Evolutionary conservation across 1,284 basidiomycete species (phyloP).

Genomic region (Peniophora sp.): DNA sequence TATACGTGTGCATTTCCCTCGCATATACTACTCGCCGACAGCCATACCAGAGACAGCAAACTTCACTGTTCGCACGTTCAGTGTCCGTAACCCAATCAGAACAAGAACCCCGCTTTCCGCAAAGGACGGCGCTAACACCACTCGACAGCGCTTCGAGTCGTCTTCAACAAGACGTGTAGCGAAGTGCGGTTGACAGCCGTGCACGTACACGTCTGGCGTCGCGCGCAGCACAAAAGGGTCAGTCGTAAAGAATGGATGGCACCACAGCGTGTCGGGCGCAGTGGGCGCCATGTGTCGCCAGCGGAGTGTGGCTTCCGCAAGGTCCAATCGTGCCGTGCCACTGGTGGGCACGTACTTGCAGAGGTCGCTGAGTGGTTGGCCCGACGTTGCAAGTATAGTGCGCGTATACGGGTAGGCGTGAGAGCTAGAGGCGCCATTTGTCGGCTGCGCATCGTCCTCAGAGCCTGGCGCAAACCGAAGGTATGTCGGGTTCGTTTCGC

Average conservation of each 20-base stretch:
- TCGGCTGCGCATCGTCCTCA: constrained; percentile 9
- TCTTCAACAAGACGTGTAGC: constrained; percentile 58
- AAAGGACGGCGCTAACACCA: constrained; percentile 85
- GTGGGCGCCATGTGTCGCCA: constrained; percentile 98
- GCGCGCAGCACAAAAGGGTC: constrained; percentile 88
- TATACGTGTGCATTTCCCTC: no score
- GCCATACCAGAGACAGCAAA: constrained; percentile 25
- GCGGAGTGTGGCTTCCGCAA: constrained; percentile 75
- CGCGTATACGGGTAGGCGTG: constrained; percentile 19
- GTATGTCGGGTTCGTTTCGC: constrained; percentile 90
- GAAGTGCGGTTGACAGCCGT: constrained; percentile 90
- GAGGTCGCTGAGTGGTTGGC: constrained; percentile 93
- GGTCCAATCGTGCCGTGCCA: constrained; percentile 58
- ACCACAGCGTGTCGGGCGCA: constrained; percentile 97
- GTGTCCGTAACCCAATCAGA: constrained; percentile 49
- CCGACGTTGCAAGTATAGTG: constrained; percentile 77
- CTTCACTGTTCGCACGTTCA: constrained; percentile 35
- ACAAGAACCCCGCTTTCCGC: constrained; percentile 56
- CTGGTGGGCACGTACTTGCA: constrained; percentile 82
- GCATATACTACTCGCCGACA: background rate
- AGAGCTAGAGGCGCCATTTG: constrained; percentile 12
- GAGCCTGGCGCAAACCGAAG: constrained; percentile 43
- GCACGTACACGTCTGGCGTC: constrained; percentile 84
- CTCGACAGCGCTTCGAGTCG: constrained; percentile 48
- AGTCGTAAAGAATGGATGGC: constrained; percentile 83